A percentile compares a stretch with the other conserved stretches of the same genome.
phyloP scores from a whole-genome alignment of 2,329 filamentous ascomycete genomes.

The Aureobasidium vineae region DNA sequence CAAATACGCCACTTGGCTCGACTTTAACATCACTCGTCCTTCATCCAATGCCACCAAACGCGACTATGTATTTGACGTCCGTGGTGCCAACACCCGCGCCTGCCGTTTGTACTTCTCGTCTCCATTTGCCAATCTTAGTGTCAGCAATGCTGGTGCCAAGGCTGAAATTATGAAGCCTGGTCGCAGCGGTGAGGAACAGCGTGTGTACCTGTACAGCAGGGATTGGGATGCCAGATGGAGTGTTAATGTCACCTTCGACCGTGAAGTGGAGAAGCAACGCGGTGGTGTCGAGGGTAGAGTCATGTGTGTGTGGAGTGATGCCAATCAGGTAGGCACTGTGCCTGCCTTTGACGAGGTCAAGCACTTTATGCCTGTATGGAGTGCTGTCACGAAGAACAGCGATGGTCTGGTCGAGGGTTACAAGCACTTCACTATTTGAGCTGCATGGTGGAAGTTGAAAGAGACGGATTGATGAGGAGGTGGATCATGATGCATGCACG shows the following conservation, averaged over 20 bases:
- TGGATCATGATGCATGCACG: not conserved
- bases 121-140: constrained; percentile 63
- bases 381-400: constrained; percentile 68
- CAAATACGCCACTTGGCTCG: constrained; percentile 55
- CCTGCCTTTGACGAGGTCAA: constrained; percentile 80
- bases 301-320: constrained; percentile 84
- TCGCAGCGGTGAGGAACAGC: constrained; percentile 53
- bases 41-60: constrained; percentile 53
- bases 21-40: constrained; percentile 58
- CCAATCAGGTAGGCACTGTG: constrained; percentile 67
- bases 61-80: constrained; percentile 56
- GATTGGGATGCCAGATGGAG: constrained; percentile 75
- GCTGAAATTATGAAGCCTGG: constrained; percentile 51
- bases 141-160: constrained; percentile 54
- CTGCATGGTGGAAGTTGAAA: not conserved
- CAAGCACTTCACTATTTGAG: constrained; percentile 57
- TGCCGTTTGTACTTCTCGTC: constrained; percentile 72
- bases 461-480: not conserved
- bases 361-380: constrained; percentile 77
- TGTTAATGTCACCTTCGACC: constrained; percentile 44
- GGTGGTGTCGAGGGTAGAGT: constrained; percentile 61
- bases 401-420: constrained; percentile 81
- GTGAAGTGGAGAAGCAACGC: constrained; percentile 33
- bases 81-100: constrained; percentile 71
- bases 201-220: constrained; percentile 78